phyloP scores from a whole-genome alignment of 163 green algal species.

The Chlamydomonas reinhardtii region DNA sequence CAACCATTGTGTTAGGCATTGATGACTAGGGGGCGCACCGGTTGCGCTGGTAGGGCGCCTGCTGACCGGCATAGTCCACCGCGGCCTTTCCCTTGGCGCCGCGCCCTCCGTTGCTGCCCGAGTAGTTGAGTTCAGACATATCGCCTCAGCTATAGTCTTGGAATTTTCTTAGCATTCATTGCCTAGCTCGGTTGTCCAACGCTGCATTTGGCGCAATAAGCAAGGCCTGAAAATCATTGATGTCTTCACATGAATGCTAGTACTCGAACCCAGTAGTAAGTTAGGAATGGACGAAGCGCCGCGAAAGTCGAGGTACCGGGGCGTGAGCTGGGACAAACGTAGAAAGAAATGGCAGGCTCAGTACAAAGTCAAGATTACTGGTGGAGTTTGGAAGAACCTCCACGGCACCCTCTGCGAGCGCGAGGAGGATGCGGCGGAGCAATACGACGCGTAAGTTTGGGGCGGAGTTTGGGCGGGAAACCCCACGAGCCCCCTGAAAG shows the following conservation, averaged over 20 bases:
- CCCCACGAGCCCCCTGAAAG: neutral
- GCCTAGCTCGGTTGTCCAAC: too few species aligned
- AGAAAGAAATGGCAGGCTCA: neutral
- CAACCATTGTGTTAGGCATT: neutral
- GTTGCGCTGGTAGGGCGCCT: constrained; percentile 23
- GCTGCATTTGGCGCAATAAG: too few species aligned
- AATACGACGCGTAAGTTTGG: constrained; percentile 20
- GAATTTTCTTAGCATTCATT: too few species aligned
- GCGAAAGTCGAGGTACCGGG: neutral
- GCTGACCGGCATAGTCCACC: neutral
- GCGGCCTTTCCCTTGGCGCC: too few species aligned
- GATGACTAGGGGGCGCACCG: neutral
- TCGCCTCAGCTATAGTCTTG: too few species aligned
- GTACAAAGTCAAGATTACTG: too few species aligned
- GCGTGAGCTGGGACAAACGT: neutral
- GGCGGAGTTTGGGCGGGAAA: neutral
- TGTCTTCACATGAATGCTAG: too few species aligned
- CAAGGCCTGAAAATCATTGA: too few species aligned
- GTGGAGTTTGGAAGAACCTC: too few species aligned
- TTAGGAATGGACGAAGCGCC: neutral
- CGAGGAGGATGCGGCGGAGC: constrained; percentile 16
- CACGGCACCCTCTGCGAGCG: neutral
- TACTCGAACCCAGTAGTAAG: too few species aligned
- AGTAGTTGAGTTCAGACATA: constrained; percentile 22
- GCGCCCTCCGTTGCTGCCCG: neutral